Evolutionary conservation across 2,329 filamentous ascomycete species (phyloP), one percentile per base, ranked within the genome.

Genomic region (Alternaria alternata): DNA sequence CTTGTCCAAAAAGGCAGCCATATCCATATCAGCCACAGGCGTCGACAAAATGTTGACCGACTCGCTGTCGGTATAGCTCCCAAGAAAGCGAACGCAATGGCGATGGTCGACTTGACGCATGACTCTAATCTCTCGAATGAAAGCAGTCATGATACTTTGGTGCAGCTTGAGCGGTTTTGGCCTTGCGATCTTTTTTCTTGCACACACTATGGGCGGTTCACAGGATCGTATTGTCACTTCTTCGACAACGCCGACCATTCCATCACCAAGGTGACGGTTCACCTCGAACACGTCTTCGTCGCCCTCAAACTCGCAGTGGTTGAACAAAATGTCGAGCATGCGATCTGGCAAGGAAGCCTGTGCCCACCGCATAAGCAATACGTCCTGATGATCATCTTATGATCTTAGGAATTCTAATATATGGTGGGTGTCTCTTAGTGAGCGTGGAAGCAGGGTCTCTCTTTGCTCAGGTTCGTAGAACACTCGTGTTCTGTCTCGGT

Each of bases 21-120:
- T 18, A 24, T 49, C 47, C 30, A 49, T 36, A 4, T 49, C 30
- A 7, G 47, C 47, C 18, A 36, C 20, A 0, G 30, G 47, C 0
- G 3, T 4, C 1, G 47, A 49, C 0, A 49, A 30, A 24, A 49
- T 49, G 9, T 49, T 49, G 18, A 49, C 47, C 0, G 47, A 49
- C 18, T 49, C 47, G 3, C 9, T 36, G 3, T 49, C 30, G 3
- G 47, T 49, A 4, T 49, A 49, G 1, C 47, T 49, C 32, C 47
- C 47, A 24, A 49, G 12, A 3, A 36, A 49, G 0, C 18, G 18
- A 18, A 49, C 20, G 6, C 47, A 49, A 3, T 38, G 47, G 9
- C 47, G 47, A 36, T 49, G 18, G 12, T 49, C 2, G 7, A 49
- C 47, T 7, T 36, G 47, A 7, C 47, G 20, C 18, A 49, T 49